Evolutionary conservation across 2,329 filamentous ascomycete species (phyloP).

Genomic region (Myrmaecium sp.): DNA sequence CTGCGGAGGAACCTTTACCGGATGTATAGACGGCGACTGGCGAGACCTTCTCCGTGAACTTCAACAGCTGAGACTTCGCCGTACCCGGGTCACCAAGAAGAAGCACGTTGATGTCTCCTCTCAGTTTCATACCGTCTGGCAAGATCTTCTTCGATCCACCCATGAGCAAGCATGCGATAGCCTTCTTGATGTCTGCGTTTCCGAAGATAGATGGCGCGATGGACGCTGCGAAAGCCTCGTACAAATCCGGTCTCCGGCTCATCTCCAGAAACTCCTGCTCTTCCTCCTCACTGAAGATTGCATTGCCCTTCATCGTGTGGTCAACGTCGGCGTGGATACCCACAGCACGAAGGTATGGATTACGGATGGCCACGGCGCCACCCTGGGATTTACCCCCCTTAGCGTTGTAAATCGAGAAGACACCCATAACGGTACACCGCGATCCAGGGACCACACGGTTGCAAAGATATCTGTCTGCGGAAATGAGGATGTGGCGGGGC

Average conservation of each 20-base stretch:
- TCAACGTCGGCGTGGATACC: slow-evolving; percentile 85
- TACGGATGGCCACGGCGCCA: slow-evolving; percentile 83
- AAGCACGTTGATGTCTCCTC: slow-evolving; percentile 95
- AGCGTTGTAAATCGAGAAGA: slow-evolving; percentile 94
- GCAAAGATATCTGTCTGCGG: slow-evolving; percentile 87
- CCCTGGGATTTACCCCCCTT: slow-evolving; percentile 65
- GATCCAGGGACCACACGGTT: slow-evolving; percentile 93
- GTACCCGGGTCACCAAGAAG: slow-evolving; percentile 94
- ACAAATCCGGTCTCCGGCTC: slow-evolving; percentile 82
- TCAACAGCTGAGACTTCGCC: slow-evolving; percentile 92
- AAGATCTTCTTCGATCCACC: slow-evolving; percentile 96
- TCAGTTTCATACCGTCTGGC: slow-evolving; percentile 90
- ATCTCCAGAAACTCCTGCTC: slow-evolving; percentile 92
- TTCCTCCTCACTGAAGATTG: slow-evolving; percentile 81
- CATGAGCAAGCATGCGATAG: slow-evolving; percentile 82
- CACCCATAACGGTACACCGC: slow-evolving; percentile 85
- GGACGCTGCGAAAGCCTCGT: slow-evolving; percentile 74
- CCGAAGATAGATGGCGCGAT: slow-evolving; percentile 97
- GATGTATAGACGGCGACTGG: slow-evolving; percentile 95
- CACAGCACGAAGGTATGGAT: slow-evolving; percentile 82
- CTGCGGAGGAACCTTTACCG: slow-evolving; percentile 88
- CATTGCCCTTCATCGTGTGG: slow-evolving; percentile 69
- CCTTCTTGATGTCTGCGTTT: slow-evolving; percentile 91
- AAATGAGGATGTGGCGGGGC: slow-evolving; percentile 84
- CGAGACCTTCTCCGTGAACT: slow-evolving; percentile 94